phyloP scores from a whole-genome alignment of 306 rosid genomes.

The cucumber (Cucumis sativus) region DNA sequence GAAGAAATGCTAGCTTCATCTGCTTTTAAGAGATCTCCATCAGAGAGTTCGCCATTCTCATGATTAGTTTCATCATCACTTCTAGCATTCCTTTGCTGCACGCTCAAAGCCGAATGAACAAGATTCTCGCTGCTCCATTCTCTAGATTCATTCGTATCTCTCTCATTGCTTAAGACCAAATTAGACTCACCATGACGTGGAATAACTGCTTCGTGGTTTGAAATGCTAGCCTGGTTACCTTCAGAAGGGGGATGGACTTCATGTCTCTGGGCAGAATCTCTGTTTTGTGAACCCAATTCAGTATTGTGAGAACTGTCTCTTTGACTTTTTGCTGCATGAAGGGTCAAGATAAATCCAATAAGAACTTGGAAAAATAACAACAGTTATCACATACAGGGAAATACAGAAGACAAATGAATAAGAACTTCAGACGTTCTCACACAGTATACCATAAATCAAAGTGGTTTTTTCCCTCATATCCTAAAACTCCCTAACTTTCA shows the following conservation, averaged over 20 bases:
- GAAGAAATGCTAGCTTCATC: conserved; percentile 28
- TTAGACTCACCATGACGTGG: conserved; percentile 30
- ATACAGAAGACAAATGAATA: neutral
- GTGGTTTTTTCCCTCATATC: neutral
- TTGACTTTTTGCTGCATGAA: conserved; percentile 46
- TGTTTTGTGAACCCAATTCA: conserved; percentile 22
- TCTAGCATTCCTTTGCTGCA: conserved; percentile 27
- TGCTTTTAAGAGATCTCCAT: conserved; percentile 18
- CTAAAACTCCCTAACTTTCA: neutral
- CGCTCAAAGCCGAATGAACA: conserved; percentile 20
- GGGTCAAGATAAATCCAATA: conserved; percentile 12
- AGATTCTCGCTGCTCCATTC: conserved; percentile 19
- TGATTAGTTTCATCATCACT: conserved; percentile 16
- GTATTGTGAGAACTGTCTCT: conserved; percentile 16
- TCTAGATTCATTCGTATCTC: conserved; percentile 17
- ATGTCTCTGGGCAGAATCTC: conserved; percentile 20
- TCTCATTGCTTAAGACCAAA: conserved; percentile 17
- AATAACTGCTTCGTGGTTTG: conserved; percentile 20
- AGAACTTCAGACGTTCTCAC: neutral
- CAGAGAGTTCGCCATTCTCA: conserved; percentile 29
- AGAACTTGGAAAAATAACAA: neutral
- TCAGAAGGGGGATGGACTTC: conserved; percentile 16
- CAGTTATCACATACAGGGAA: neutral
- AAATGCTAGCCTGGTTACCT: conserved; percentile 13
- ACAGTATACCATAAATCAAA: neutral